A percentile compares a stretch with the other conserved stretches of the same genome.
Conservation (phyloP, 805 yeast species). For the Candida golubevii region DNA sequence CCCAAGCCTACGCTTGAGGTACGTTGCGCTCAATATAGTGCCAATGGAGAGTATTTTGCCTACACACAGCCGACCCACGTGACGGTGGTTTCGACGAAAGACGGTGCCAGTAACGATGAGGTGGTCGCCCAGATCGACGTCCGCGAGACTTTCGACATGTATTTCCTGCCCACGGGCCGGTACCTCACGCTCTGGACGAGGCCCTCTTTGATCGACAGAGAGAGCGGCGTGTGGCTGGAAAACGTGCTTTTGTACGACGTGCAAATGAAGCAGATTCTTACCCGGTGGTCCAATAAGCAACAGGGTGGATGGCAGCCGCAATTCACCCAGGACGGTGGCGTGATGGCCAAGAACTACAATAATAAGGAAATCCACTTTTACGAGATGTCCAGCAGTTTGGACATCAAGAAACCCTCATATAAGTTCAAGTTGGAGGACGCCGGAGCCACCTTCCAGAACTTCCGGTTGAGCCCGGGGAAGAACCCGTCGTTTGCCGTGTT, state of each 20-base stretch:
- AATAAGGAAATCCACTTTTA: constrained; percentile 65
- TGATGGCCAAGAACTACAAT: constrained; percentile 55
- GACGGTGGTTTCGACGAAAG: constrained; percentile 51
- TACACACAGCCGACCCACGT: constrained; percentile 65
- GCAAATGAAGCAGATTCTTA: constrained; percentile 42
- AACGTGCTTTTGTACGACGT: constrained; percentile 75
- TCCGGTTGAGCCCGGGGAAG: constrained; percentile 78
- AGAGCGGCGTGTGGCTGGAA: constrained; percentile 67
- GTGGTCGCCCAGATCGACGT: constrained; percentile 46
- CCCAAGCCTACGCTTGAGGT: constrained; percentile 45
- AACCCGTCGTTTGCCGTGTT: constrained; percentile 89
- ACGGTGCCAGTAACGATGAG: constrained; percentile 36
- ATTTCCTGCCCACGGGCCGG: constrained; percentile 85
- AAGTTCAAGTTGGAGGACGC: constrained; percentile 52
- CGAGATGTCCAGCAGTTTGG: constrained; percentile 38
- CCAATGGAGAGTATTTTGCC: constrained; percentile 66
- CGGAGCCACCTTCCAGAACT: constrained; percentile 47
- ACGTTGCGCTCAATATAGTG: constrained; percentile 61
- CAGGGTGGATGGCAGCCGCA: constrained; percentile 94
- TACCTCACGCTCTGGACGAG: constrained; percentile 87
- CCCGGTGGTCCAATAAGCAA: constrained; percentile 68
- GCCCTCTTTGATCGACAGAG: constrained; percentile 61
- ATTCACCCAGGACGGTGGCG: constrained; percentile 75
- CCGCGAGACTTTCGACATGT: constrained; percentile 71
- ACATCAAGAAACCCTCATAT: constrained; percentile 49